Percentiles rank a stretch among this genome's conserved stretches.
These are phyloP conservation scores for Nitzschia sp. DNA, from an alignment of 108 stramenopile genomes.

Conservation along the genomic window DNA sequence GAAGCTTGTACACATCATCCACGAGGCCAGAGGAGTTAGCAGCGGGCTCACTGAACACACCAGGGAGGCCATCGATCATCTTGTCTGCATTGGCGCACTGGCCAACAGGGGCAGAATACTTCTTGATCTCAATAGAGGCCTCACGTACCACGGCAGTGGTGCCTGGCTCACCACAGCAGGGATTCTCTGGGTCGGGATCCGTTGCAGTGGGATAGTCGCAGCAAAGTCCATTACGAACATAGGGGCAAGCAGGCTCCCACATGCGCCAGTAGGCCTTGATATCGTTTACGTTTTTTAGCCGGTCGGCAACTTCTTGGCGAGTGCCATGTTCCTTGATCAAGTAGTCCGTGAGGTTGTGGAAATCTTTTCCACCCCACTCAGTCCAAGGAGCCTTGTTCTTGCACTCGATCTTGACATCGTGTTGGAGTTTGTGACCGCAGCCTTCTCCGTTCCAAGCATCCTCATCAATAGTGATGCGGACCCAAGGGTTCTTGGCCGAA, in stretches of 20 bases:
- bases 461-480: slow-evolving; percentile 8
- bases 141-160: background rate
- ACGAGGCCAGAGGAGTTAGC: background rate
- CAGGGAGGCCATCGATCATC: background rate
- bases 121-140: background rate
- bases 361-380: background rate
- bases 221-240: slow-evolving; percentile 1
- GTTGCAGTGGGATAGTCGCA: background rate
- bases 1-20: background rate
- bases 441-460: slow-evolving; percentile 7
- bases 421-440: slow-evolving; percentile 15
- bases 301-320: background rate
- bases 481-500: background rate
- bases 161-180: slow-evolving; percentile 13
- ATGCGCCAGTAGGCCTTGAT: slow-evolving; percentile 9
- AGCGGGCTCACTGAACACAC: too few species aligned
- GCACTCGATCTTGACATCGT: slow-evolving; percentile 9
- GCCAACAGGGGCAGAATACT: background rate
- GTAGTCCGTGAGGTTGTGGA: slow-evolving; percentile 11
- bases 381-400: slow-evolving; percentile 5
- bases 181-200: slow-evolving; percentile 4
- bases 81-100: background rate
- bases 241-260: slow-evolving; percentile 17
- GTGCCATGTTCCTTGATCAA: slow-evolving; percentile 14
- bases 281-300: background rate